Percentiles rank a stretch among this genome's conserved stretches.
These are phyloP conservation scores for Violaceomyces palustris DNA, from an alignment of 1,284 basidiomycete genomes.

Conservation along the genomic window DNA sequence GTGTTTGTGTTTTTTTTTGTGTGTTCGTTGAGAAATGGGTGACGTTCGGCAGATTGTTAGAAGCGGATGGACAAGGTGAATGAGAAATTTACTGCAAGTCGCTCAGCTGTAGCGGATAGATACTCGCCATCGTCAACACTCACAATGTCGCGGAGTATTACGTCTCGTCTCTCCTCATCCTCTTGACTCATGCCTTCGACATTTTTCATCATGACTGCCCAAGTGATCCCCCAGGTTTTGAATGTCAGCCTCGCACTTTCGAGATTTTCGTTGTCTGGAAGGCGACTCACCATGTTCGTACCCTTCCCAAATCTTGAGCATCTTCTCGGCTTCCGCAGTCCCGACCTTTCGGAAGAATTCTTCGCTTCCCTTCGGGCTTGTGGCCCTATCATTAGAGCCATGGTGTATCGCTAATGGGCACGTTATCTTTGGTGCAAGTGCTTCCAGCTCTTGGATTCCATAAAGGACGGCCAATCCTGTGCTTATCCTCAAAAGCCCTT, in stretches of 20 bases:
- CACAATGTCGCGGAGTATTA: slow-evolving; percentile 36
- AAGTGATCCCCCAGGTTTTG: background rate
- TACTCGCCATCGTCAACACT: too few relatives aligned
- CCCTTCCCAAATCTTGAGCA: slow-evolving; percentile 56
- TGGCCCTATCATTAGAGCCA: slow-evolving; percentile 56
- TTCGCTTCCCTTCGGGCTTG: slow-evolving; percentile 54
- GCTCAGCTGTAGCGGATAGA: too few relatives aligned
- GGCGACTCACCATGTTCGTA: slow-evolving; percentile 55
- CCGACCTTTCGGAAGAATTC: slow-evolving; percentile 54
- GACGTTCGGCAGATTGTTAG: too few relatives aligned
- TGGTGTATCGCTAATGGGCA: slow-evolving; percentile 57
- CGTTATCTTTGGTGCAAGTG: slow-evolving; percentile 49
- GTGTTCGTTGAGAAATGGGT: too few relatives aligned
- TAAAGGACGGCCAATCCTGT: slow-evolving; percentile 57
- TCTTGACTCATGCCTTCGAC: slow-evolving; percentile 42
- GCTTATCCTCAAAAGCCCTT: slow-evolving; percentile 56
- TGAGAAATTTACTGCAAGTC: too few relatives aligned
- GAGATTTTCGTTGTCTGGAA: background rate
- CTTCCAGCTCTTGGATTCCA: slow-evolving; percentile 53
- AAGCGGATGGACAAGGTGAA: too few relatives aligned
- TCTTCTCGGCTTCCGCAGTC: slow-evolving; percentile 53
- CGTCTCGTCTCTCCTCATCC: slow-evolving; percentile 34
- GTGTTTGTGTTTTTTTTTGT: too few relatives aligned
- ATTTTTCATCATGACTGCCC: slow-evolving; percentile 51
- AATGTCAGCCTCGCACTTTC: background rate